Conservation (phyloP, 2,329 filamentous ascomycete genomes). For the Hymenoscyphus repandus region DNA sequence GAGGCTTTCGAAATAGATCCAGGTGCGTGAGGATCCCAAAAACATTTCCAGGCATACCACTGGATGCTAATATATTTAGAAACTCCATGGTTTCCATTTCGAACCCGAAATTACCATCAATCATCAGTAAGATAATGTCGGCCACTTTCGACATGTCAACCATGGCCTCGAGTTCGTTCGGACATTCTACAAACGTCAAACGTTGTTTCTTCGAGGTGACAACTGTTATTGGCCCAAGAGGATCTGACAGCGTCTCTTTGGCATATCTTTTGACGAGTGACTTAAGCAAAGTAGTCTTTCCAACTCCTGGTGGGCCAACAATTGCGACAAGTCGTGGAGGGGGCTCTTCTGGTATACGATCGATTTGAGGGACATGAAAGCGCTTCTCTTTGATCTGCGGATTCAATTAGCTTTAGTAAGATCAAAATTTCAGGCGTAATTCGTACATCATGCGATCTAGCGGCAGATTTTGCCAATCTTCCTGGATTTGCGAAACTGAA, state of each 20-base stretch:
- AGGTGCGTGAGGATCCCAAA: constrained; percentile 96
- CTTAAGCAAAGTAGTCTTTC: constrained; percentile 93
- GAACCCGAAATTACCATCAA: constrained; percentile 97
- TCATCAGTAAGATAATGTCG: constrained; percentile 95
- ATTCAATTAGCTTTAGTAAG: constrained; percentile 8
- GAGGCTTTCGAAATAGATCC: constrained; percentile 91
- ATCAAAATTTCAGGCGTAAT: not conserved
- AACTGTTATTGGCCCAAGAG: constrained; percentile 87
- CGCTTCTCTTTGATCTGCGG: constrained; percentile 85
- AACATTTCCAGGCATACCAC: constrained; percentile 97
- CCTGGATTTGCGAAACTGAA: constrained; percentile 34
- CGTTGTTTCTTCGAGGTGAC: constrained; percentile 95
- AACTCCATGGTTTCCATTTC: constrained; percentile 99
- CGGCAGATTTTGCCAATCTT: constrained; percentile 35
- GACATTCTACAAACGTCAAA: constrained; percentile 92
- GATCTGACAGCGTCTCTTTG: constrained; percentile 87
- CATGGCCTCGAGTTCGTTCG: constrained; percentile 95
- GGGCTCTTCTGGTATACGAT: constrained; percentile 91
- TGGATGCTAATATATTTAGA: constrained; percentile 84
- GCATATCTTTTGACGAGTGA: constrained; percentile 90
- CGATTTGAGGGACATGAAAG: constrained; percentile 92
- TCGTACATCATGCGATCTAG: constrained; percentile 48
- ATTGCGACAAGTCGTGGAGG: constrained; percentile 90
- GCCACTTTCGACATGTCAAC: constrained; percentile 96
- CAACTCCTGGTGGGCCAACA: constrained; percentile 89